Percentiles rank a stretch among this genome's conserved stretches.
Evolutionary conservation across 2,329 filamentous ascomycete genomes (phyloP).

Genomic region (Fusarium decemcellulare): DNA sequence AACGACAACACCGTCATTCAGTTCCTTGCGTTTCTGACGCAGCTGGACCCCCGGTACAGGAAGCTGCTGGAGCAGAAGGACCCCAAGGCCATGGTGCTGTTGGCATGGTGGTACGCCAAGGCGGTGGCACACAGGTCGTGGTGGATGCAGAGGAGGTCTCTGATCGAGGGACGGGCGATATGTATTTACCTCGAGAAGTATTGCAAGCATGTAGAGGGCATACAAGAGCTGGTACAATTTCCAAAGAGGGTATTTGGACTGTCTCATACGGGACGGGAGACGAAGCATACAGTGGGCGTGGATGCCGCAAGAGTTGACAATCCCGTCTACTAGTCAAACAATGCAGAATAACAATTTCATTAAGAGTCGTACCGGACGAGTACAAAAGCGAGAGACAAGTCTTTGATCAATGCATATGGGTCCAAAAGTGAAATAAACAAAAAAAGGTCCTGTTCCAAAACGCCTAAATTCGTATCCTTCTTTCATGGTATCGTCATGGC

Average conservation of each 20-base stretch:
- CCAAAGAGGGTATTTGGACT: constrained; percentile 36
- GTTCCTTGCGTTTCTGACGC: constrained; percentile 63
- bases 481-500: constrained; percentile 33
- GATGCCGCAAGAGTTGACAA: not conserved
- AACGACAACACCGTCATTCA: constrained; percentile 58
- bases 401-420: constrained; percentile 6
- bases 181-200: constrained; percentile 54
- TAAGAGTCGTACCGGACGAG: constrained; percentile 9
- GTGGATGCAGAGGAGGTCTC: constrained; percentile 63
- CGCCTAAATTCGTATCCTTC: not conserved
- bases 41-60: constrained; percentile 60
- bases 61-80: constrained; percentile 65
- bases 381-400: constrained; percentile 29
- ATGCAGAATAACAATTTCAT: not conserved
- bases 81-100: constrained; percentile 64
- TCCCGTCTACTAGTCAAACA: not conserved
- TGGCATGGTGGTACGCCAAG: constrained; percentile 71
- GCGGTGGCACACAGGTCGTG: constrained; percentile 57
- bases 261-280: not conserved
- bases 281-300: not conserved
- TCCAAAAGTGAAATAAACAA: constrained; percentile 4
- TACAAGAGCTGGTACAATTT: constrained; percentile 33
- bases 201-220: constrained; percentile 20
- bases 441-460: constrained; percentile 30
- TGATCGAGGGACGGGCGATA: constrained; percentile 65